Base-by-base conservation (phyloP, 768 basidiomycete genomes). In the Leccinum ochraceum region DNA sequence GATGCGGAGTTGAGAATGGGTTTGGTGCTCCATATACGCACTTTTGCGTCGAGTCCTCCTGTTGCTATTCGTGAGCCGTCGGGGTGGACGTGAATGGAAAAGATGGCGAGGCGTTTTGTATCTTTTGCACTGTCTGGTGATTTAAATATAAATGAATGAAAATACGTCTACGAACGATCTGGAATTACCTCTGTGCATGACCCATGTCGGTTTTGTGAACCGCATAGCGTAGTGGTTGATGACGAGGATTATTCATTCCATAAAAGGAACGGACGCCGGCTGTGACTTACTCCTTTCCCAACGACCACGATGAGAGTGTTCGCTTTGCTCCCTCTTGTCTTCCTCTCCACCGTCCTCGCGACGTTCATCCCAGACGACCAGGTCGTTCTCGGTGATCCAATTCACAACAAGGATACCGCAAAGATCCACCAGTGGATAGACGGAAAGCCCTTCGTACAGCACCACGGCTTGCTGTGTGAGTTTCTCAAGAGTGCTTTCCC, bases 41-140 rank as follows among this genome's bases (percentile, higher is more conserved):
- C 87, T 79, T 95, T 95, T 44, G 93, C 90, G 74, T 99, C 96
- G 57, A 99, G 81, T 2, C 95, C 95, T 30, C 95, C 97, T 1
- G 96, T 99, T n/a, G 97, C 96, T 66, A 99, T 89, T 17, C 96
- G 86, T 20, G 93, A 94, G 63, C 92, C 92, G 69, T 99, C 96
- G 0, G 96, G 96, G 68, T 98, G 95, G 10, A 97, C 93, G 66
- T 94, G 89, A 20, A 96, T 85, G 8, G 93, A 91, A 80, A 94
- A 98, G 66, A 98, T 95, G 22, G 93, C 89, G 22, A 89, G 79
- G 49, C 86, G 83, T 67, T 93, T 94, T 56, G 75, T 69, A 49
- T 71, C 73, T 60, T 87, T 90, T 22, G 78, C 72, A 26, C 71
- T 75, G 56, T 83, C 80, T 81, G 30, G 53, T 16, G 26, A 32